Evolutionary conservation across 2,329 filamentous ascomycete species (phyloP).

Genomic region (Chaetomium sp.): DNA sequence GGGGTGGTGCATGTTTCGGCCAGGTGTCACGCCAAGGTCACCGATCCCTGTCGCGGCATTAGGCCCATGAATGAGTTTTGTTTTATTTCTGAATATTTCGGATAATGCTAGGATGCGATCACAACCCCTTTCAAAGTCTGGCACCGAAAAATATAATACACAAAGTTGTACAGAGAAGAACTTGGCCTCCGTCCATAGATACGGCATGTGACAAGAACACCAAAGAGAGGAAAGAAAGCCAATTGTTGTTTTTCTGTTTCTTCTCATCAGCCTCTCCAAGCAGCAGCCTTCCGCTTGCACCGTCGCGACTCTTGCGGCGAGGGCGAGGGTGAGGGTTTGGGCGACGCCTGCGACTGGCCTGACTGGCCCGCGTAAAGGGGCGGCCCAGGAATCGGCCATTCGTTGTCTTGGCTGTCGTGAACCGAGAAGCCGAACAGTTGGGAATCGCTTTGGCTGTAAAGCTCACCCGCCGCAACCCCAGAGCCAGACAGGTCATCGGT

Average conservation of each 20-base stretch:
- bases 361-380: background rate
- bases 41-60: background rate
- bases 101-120: background rate
- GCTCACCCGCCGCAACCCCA: background rate
- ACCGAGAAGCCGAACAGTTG: conserved; percentile 7
- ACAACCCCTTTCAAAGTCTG: background rate
- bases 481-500: conserved; percentile 5
- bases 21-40: background rate
- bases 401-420: conserved; percentile 5
- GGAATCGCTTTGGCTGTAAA: conserved; percentile 8
- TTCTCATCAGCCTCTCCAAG: background rate
- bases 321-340: no score
- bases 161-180: conserved; percentile 1
- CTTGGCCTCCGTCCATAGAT: background rate
- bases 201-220: no score
- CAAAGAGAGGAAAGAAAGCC: background rate
- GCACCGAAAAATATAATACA: background rate
- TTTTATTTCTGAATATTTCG: background rate
- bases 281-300: background rate
- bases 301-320: no score
- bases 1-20: background rate
- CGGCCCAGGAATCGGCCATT: conserved; percentile 10
- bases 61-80: background rate
- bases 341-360: background rate
- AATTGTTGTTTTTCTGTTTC: background rate